Base-by-base conservation (phyloP, 2,329 filamentous ascomycete genomes). In the Stachybotrys chlorohalonatus region DNA sequence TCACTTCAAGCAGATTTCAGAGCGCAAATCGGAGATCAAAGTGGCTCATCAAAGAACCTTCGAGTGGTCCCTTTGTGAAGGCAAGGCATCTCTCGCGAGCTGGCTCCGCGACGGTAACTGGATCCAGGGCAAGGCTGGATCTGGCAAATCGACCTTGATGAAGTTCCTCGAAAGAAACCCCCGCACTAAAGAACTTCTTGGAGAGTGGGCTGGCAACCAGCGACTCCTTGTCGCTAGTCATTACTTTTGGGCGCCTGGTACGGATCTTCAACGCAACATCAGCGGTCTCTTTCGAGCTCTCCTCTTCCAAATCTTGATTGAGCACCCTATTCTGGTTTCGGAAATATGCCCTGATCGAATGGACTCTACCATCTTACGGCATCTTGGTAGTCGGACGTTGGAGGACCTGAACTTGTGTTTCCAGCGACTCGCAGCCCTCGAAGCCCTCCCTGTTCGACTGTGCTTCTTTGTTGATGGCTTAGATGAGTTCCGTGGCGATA, bases 381-480 rank as follows among this genome's bases (percentile, higher is more conserved):
- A 54, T 47, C 39, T 54, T 8, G 53, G 51, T n/a, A 51, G 47
- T 3, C 51, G 53, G 53, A 54, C 53, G 2, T 17, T 24, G 9
- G 47, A 51, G 6, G 53, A 54, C 24, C 48, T 54, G 11, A 5
- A 31, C 5, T 9, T 5, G 7, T 54, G 53, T 47, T 51, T 54
- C 36, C 15, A 16, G 7, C 11, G 47, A 16, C 47, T 54, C 24
- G 7, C 53, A 5, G 11, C n/a, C 6, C 13, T 54, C 5, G 15
- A 50, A 15, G n/a, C 5, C 16, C 50, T 11, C 53, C 53, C 8
- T 16, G 31, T 11, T 51, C 47, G 5, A 42, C 53, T 59, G 6
- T 63, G 58, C 47, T 55, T 63, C 24, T 63, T 63, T n/a, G 56
- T 66, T n/a, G 63, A 65, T 31, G 64, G 61, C 0, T 58, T 66